Evolutionary conservation across 2,329 filamentous ascomycete genomes (phyloP).

Genomic region (Ilyonectria mors-panacis): DNA sequence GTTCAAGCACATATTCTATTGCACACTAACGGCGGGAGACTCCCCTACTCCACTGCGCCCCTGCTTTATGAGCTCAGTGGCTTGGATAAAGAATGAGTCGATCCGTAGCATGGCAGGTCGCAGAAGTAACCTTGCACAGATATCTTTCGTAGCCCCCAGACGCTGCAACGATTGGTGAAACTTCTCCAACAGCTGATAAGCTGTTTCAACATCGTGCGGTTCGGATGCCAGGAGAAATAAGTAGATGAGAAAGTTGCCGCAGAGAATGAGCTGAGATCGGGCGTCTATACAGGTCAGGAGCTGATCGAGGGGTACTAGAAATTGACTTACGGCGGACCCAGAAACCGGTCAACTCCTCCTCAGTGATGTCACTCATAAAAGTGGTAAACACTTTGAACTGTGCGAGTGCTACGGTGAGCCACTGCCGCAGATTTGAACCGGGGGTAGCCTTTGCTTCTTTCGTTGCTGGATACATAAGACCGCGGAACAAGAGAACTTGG

Average conservation of each 20-base stretch:
- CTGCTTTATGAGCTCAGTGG: constrained; percentile 46
- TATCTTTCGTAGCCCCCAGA: constrained; percentile 51
- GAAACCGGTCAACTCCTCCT: constrained; percentile 57
- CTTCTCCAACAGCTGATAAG: constrained; percentile 54
- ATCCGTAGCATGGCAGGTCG: constrained; percentile 56
- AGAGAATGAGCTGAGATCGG: constrained; percentile 62
- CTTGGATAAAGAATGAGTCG: constrained; percentile 59
- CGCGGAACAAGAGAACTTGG: constrained; percentile 59
- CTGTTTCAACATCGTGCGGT: constrained; percentile 50
- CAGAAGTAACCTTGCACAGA: constrained; percentile 51
- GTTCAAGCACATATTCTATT: neutral
- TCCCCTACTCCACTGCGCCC: constrained; percentile 31
- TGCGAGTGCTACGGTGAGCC: constrained; percentile 52
- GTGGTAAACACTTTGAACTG: constrained; percentile 56
- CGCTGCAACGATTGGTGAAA: constrained; percentile 57
- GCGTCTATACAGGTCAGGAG: constrained; percentile 43
- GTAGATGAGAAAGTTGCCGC: constrained; percentile 64
- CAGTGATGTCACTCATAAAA: constrained; percentile 55
- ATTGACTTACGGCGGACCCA: constrained; percentile 61
- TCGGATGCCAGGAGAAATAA: constrained; percentile 61
- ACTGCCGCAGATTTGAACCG: constrained; percentile 54
- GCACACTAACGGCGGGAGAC: constrained; percentile 2
- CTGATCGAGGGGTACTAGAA: neutral
- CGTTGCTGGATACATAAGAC: constrained; percentile 62
- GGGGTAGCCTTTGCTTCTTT: constrained; percentile 56